These are phyloP conservation scores for Erysimum cheiranthoides DNA, from an alignment of 345 rosid genomes.

Conservation along the genomic window DNA sequence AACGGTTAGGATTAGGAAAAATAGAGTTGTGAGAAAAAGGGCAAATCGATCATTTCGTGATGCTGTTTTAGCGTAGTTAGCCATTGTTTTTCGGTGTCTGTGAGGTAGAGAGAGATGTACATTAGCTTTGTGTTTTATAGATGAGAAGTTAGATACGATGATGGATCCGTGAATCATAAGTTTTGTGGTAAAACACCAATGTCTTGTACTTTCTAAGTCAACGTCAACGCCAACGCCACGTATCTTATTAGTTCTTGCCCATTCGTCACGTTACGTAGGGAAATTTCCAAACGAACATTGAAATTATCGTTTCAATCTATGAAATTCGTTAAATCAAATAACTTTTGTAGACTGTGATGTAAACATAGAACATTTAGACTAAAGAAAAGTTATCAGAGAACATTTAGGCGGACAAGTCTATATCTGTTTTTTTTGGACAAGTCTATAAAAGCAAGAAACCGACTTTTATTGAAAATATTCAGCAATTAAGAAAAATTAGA, in stretches of 20 bases:
- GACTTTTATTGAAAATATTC: not conserved
- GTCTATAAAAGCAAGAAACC: not conserved
- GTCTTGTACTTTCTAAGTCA: conserved; percentile 19
- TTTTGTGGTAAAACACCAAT: conserved; percentile 18
- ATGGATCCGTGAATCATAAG: conserved; percentile 24
- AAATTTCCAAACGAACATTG: conserved; percentile 23
- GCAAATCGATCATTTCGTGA: not conserved
- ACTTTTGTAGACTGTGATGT: not conserved
- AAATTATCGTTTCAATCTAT: not conserved
- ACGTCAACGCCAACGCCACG: conserved; percentile 29
- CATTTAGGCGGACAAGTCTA: not conserved
- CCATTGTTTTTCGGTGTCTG: conserved; percentile 19
- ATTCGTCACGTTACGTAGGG: not conserved
- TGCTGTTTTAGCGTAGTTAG: conserved; percentile 12
- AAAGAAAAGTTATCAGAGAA: not conserved
- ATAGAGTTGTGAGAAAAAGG: conserved; percentile 23
- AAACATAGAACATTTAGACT: not conserved
- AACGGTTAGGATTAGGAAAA: conserved; percentile 28
- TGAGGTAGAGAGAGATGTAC: not conserved
- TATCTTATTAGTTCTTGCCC: conserved; percentile 7
- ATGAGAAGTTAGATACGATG: conserved; percentile 5
- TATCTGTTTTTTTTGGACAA: not conserved
- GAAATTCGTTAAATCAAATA: not conserved
- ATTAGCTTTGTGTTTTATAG: conserved; percentile 23
- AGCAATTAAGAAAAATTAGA: not conserved